Base-by-base conservation (phyloP, 441 rosid species). In the Daphne laureola region DNA sequence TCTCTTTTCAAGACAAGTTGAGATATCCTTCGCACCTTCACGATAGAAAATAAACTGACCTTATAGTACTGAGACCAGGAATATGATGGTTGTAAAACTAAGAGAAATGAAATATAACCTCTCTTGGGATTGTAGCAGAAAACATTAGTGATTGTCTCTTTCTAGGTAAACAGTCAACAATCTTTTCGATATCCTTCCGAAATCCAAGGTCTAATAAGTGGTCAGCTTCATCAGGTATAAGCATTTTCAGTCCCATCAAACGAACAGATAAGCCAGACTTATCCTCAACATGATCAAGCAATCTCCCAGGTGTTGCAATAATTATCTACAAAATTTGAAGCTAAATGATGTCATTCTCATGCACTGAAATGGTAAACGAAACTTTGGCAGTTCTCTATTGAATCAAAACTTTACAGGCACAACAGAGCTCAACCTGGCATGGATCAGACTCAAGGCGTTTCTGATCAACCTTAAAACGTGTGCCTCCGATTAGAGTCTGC, bases 271-370 rank as follows among this genome's bases (percentile, higher is more conserved):
- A 51, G 61, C 87, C 80, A 49, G 94, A 82, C 66, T 78, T 90
- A 59, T 83, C 83, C 80, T 94, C 98, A 54, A 90, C 68, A 62
- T 94, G 99, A 73, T 94, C 98, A 79, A 86, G 65, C 54, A 94
- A 74, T 60, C 98, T 80, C 25, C 99, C 99, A 42, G 99, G 99
- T 43, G 99, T 90, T 42, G 96, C 99, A 65, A 90, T 78, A 55
- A 90, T 67, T 58, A 93, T 85, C 99, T 93, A 70, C 67, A 55
- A 56, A 68, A 53, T 16, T 41, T 61, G 35, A 18, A 7, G 59
- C 17, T 26, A n/a, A 59, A 65, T 49, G 31, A 55, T 18, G 16
- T 46, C 48, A 27, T 58, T 12, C 26, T 23, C 13, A 26, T 6
- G 36, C 36, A 49, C 25, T 59, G 48, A 53, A 17, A 43, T 48